Evolutionary conservation across 2,329 filamentous ascomycete species (phyloP).

Genomic region (Acephala macrosclerotiorum): DNA sequence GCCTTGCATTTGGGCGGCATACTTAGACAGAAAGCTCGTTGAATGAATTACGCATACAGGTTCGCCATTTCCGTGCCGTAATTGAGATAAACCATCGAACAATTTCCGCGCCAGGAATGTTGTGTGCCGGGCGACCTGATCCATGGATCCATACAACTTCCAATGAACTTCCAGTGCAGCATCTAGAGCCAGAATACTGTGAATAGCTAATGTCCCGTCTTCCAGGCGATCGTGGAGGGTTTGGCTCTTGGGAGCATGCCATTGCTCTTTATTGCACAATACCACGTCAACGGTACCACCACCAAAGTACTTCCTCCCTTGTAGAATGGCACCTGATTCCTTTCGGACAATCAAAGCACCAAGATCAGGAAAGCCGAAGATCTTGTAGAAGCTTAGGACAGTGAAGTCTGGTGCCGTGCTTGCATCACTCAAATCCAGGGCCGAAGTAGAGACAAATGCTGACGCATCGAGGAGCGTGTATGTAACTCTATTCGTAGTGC

Average conservation of each 20-base stretch:
- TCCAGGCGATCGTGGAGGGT: conserved; percentile 84
- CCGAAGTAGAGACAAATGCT: conserved; percentile 78
- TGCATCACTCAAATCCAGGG: conserved; percentile 71
- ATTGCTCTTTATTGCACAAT: conserved; percentile 76
- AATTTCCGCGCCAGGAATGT: conserved; percentile 67
- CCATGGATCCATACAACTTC: conserved; percentile 75
- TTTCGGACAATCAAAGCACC: conserved; percentile 86
- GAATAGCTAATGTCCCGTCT: conserved; percentile 90
- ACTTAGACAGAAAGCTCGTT: conserved; percentile 42
- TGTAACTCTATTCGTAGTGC: conserved; percentile 31
- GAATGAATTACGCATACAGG: conserved; percentile 44
- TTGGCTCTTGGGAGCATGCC: conserved; percentile 79
- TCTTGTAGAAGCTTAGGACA: conserved; percentile 91
- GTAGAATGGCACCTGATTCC: conserved; percentile 68
- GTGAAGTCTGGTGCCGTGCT: conserved; percentile 80
- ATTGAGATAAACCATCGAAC: conserved; percentile 59
- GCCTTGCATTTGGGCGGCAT: conserved; percentile 58
- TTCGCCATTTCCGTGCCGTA: conserved; percentile 71
- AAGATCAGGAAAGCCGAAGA: conserved; percentile 96
- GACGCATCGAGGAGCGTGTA: conserved; percentile 87
- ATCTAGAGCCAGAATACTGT: conserved; percentile 85
- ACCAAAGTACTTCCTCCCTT: conserved; percentile 82
- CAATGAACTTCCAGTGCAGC: conserved; percentile 74
- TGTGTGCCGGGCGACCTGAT: conserved; percentile 74
- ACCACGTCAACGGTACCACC: conserved; percentile 96